Evolutionary conservation across 1,284 basidiomycete genomes (phyloP), one percentile per base, ranked within the genome.

Genomic region (Sphagnurus paluster): DNA sequence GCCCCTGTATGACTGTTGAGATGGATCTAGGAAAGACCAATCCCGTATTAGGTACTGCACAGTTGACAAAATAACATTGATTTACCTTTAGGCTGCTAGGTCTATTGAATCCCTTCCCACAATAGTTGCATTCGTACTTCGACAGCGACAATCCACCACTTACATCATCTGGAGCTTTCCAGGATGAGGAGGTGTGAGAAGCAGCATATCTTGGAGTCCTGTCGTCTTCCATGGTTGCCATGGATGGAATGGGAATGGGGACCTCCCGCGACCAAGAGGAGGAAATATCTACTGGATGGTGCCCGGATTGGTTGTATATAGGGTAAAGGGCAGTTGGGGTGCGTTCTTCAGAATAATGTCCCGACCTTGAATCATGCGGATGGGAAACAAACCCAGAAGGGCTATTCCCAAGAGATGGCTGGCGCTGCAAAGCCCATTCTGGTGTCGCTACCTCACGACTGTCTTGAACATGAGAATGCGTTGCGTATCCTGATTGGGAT

Each of bases 1-100:
- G 88, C 86, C 50, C 88, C 89, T 1, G 88, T 90, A 65, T 91
- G 88, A 55, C 86, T 90, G 56, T 91, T 88, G 54, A 87, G 68
- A 64, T 91, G 89, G 56, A 90, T 91, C 88, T 91, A 57, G 48
- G 35, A 32, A 7, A 33, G 21, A 23, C 33, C 52, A 20, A 39
- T 36, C 17, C n/a, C 19, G 52, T 20, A 53, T 29, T 29, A 19
- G 7, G 14, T 41, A 42, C 33, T 49, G 23, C 32, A 34, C 42
- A 42, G 43, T 39, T n/a, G n/a, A n/a, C n/a, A 48, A 44, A 46
- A 37, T 43, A 32, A 46, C 35, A 42, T 46, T 33, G 32, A 51
- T 47, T 49, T 52, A 87, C 89, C 78, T 80, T 89, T 56, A 91
- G 73, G 64, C 87, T 90, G 54, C 87, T 90, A 0, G 88, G 88